phyloP scores from a whole-genome alignment of 257 asterid genomes.

The Echites panduratus region DNA sequence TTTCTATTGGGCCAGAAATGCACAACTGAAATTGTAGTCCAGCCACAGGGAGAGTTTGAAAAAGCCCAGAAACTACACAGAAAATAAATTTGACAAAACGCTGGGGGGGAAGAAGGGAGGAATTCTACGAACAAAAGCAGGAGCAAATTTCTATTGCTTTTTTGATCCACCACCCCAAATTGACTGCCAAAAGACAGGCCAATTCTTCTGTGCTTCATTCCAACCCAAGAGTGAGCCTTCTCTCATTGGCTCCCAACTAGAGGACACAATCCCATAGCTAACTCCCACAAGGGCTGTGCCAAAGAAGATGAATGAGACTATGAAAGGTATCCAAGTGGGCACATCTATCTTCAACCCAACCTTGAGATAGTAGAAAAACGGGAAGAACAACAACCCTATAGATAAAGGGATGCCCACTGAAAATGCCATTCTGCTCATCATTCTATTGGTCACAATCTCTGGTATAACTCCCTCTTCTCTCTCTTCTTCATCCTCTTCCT shows the following conservation, averaged over 20 bases:
- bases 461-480: conserved; percentile 67
- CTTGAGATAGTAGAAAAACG: conserved; percentile 84
- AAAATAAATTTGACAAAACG: no score
- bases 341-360: conserved; percentile 83
- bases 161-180: conserved; percentile 60
- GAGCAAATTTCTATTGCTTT: conserved; percentile 26
- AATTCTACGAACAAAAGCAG: background rate
- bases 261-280: conserved; percentile 90
- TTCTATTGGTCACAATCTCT: conserved; percentile 88
- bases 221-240: conserved; percentile 90
- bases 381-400: conserved; percentile 74
- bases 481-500: conserved; percentile 29
- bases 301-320: conserved; percentile 80
- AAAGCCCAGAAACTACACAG: no score
- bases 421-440: conserved; percentile 73
- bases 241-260: conserved; percentile 97
- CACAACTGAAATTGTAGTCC: no score
- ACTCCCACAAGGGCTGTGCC: conserved; percentile 83
- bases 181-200: conserved; percentile 96
- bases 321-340: conserved; percentile 84
- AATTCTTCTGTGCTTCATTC: conserved; percentile 87
- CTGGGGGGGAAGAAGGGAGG: background rate
- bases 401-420: conserved; percentile 86
- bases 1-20: no score
- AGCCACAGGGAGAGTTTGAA: no score